Evolutionary conservation across 148 eudicot genomes (phyloP).

Genomic region (Selenicereus undatus): DNA sequence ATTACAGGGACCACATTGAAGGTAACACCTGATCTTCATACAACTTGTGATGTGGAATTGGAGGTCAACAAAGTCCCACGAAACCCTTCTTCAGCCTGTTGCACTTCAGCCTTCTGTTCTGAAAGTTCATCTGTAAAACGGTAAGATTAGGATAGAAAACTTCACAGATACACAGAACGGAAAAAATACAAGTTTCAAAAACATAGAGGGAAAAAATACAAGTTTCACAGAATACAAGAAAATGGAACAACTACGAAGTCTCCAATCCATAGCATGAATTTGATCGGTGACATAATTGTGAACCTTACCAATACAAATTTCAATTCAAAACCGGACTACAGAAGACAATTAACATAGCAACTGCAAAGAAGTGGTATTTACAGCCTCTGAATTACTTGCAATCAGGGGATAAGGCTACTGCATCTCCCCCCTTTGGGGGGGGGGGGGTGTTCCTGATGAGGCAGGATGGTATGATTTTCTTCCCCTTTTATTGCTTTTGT

Average conservation of each 20-base stretch:
- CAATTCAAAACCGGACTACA: background rate
- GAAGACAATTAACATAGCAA: background rate
- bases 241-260: background rate
- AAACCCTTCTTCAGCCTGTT: conserved; percentile 81
- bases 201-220: background rate
- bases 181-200: background rate
- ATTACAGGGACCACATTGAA: conserved; percentile 12
- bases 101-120: conserved; percentile 63
- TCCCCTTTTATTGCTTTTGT: no score
- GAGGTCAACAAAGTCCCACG: conserved; percentile 87
- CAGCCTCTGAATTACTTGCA: background rate
- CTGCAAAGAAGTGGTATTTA: background rate
- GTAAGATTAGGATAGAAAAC: background rate
- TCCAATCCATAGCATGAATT: background rate
- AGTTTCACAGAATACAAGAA: background rate
- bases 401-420: background rate
- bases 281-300: background rate
- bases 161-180: background rate
- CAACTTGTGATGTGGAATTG: conserved; percentile 51
- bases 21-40: conserved; percentile 36
- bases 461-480: no score
- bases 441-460: no score
- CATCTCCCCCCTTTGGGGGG: background rate
- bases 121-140: conserved; percentile 74
- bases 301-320: background rate